Conservation (phyloP, 345 rosid species). For the Moricandia arvensis region DNA sequence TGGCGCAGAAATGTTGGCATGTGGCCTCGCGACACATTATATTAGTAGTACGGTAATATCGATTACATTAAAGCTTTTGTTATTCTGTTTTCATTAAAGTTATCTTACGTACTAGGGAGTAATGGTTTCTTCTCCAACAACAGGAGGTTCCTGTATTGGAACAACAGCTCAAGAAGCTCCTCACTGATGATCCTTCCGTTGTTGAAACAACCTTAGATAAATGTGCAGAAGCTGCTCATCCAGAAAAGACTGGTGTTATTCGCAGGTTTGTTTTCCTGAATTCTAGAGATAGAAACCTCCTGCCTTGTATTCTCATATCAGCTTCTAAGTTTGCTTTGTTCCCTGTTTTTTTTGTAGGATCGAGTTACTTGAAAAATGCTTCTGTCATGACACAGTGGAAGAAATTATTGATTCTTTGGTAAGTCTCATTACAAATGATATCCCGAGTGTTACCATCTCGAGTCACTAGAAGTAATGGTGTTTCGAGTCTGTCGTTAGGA, state of each 20-base stretch:
- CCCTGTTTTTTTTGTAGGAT: slow-evolving; percentile 45
- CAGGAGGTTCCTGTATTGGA: slow-evolving; percentile 68
- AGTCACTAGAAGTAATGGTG: slow-evolving; percentile 3
- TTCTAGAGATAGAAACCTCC: neutral
- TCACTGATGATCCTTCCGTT: slow-evolving; percentile 88
- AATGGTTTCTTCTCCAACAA: slow-evolving; percentile 12
- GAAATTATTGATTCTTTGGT: slow-evolving; percentile 83
- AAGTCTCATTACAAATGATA: slow-evolving; percentile 34
- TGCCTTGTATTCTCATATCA: slow-evolving; percentile 7
- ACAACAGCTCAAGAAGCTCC: slow-evolving; percentile 62
- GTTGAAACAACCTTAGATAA: slow-evolving; percentile 66
- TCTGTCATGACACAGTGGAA: slow-evolving; percentile 79
- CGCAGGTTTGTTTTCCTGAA: slow-evolving; percentile 54
- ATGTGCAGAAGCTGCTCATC: slow-evolving; percentile 57
- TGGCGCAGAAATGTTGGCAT: slow-evolving; percentile 87
- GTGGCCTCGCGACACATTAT: slow-evolving; percentile 90
- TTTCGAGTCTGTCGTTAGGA: slow-evolving; percentile 47
- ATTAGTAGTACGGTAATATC: slow-evolving; percentile 52
- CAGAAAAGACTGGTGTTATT: slow-evolving; percentile 64
- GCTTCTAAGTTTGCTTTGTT: slow-evolving; percentile 15
- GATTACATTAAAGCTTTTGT: neutral
- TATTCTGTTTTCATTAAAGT: slow-evolving; percentile 7
- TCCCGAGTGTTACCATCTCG: neutral
- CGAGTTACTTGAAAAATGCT: slow-evolving; percentile 68
- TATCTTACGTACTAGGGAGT: slow-evolving; percentile 8